Percentiles rank a stretch among this genome's conserved stretches.
Conservation (phyloP, 495 filamentous ascomycete species). For the Penicillium roqueforti region DNA sequence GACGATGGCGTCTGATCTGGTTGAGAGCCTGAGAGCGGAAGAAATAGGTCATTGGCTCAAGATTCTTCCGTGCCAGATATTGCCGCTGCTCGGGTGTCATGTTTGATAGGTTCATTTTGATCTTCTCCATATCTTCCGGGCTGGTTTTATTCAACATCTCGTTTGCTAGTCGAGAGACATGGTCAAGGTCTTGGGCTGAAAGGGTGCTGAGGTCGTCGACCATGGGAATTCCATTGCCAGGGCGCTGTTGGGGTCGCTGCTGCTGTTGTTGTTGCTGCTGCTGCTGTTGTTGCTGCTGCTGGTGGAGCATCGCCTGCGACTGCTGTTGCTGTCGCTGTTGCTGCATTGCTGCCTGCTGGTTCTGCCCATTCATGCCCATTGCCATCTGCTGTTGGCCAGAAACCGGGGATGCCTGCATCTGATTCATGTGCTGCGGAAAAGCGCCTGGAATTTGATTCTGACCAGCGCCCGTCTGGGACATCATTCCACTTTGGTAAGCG, state of each 20-base stretch:
- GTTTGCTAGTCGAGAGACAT: constrained; percentile 40
- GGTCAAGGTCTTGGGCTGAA: constrained; percentile 38
- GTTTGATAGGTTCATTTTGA: constrained; percentile 39
- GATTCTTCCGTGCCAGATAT: constrained; percentile 34
- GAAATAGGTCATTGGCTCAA: constrained; percentile 48
- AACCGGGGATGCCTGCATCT: constrained; percentile 51
- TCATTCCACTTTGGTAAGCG: constrained; percentile 43
- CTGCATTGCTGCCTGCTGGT: constrained; percentile 35
- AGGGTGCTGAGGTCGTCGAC: constrained; percentile 39
- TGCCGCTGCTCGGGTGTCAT: constrained; percentile 45
- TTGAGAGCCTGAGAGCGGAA: constrained; percentile 48
- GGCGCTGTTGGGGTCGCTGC: constrained; percentile 36
- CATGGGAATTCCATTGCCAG: constrained; percentile 24
- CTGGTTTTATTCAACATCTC: constrained; percentile 39
- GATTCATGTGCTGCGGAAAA: constrained; percentile 52
- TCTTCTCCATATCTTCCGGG: constrained; percentile 42
- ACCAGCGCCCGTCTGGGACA: constrained; percentile 38
- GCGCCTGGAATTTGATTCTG: constrained; percentile 38
- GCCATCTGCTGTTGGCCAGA: constrained; percentile 40
- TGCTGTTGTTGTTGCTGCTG: constrained; percentile 26
- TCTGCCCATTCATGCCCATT: constrained; percentile 45
- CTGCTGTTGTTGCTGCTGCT: constrained; percentile 35
- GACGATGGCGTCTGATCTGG: constrained; percentile 35
- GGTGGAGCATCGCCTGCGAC: constrained; percentile 30
- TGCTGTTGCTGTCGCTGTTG: constrained; percentile 29